These are phyloP conservation scores for Talaromyces funiculosus DNA, from an alignment of 2,329 filamentous ascomycete species.

Conservation along the genomic window DNA sequence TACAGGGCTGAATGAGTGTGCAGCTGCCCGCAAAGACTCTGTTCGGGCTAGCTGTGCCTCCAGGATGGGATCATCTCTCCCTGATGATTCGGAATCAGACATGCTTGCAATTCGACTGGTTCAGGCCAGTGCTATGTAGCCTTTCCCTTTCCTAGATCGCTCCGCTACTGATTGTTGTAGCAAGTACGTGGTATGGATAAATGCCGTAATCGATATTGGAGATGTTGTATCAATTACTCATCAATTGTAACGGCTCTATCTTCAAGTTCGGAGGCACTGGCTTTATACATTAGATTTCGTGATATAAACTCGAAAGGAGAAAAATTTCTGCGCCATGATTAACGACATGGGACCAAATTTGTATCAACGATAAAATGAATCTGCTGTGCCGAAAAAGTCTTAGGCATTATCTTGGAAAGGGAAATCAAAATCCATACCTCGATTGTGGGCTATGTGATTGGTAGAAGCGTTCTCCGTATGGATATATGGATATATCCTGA, in stretches of 20 bases:
- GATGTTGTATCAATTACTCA: neutral
- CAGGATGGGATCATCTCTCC: neutral
- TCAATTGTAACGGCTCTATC: too few species aligned
- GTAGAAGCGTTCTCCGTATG: neutral
- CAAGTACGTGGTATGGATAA: neutral
- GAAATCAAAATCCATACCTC: neutral
- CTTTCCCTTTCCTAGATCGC: neutral
- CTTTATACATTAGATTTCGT: neutral
- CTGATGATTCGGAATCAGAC: neutral
- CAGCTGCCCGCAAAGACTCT: conserved; percentile 8
- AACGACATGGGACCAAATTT: neutral
- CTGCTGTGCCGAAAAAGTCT: neutral
- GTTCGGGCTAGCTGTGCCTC: conserved; percentile 9
- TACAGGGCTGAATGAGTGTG: conserved; percentile 12
- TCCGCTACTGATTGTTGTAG: neutral
- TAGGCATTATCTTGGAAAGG: neutral
- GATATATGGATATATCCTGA: neutral
- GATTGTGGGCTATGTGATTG: neutral
- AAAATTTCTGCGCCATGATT: neutral
- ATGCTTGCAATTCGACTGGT: neutral
- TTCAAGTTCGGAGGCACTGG: neutral
- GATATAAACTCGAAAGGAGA: neutral
- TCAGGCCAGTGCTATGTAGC: neutral
- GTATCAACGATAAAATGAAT: neutral
- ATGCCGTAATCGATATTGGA: neutral